Evolutionary conservation across 1,139 yeast species (phyloP), one percentile per base, ranked within the genome.

Genomic region (Spencermartinsiella ligniputridi): DNA sequence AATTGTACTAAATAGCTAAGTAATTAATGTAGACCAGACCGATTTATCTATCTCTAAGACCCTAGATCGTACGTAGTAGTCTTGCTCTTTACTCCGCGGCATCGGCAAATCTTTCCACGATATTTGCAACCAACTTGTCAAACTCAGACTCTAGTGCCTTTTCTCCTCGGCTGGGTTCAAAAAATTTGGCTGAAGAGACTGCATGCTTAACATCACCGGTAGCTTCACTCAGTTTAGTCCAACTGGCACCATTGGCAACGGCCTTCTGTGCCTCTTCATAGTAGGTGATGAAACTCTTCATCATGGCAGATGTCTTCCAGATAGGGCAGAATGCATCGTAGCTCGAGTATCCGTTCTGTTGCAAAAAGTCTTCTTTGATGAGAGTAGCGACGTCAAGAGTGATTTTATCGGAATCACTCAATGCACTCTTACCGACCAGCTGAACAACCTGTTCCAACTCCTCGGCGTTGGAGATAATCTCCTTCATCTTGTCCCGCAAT

Each of bases 271-370:
- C 97, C 72, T 92, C 97, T 56, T 92, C 97, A 63, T 86, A 81
- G 71, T 92, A 92, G 36, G 89, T 70, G 52, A 89, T 81, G 61
- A 92, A 92, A 18, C 92, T 83, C 70, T 86, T 88, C 97, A 92
- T 89, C 98, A 92, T 92, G 66, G 88, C 95, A 60, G 79, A 84
- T 47, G 99, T 92, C 77, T 92, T 92, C 98, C 98, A 92, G 63
- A 92, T 86, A 58, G 99, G 99, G 73, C 99, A 92, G 83, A 89
- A 92, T 41, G 95, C 96, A 71, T 92, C 99, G 66, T 94, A 92
- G 43, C 95, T 74, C 36, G 97, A 92, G 72, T 94, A 92, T 72
- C 99, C 99, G 69, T 92, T 92, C 74, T 92, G 99, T 74, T 92
- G 99, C 67, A 92, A 78, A 81, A 92, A 92, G 71, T 92, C 98